phyloP scores from a whole-genome alignment of 768 basidiomycete genomes.

The Glaciozyma martinii region DNA sequence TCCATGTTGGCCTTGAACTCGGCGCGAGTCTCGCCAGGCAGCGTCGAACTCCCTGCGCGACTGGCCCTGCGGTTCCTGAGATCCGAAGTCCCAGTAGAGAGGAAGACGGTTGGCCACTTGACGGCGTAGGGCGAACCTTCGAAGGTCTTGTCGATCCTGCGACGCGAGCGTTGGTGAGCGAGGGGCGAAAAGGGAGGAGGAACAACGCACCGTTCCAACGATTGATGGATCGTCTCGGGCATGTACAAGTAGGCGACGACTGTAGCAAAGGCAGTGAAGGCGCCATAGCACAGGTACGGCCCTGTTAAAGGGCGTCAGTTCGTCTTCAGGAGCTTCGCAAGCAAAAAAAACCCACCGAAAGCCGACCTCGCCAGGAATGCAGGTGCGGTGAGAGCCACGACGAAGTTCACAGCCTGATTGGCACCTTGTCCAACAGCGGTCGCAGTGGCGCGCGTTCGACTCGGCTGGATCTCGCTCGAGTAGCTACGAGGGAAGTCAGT shows the following conservation, averaged over 20 bases:
- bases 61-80: slow-evolving; percentile 3
- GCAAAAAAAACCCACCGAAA: too few species aligned
- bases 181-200: background rate
- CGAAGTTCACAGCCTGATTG: slow-evolving; percentile 17
- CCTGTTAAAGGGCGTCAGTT: slow-evolving; percentile 14
- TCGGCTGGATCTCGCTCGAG: slow-evolving; percentile 48
- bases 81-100: background rate
- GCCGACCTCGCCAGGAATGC: slow-evolving; percentile 5
- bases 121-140: slow-evolving; percentile 9
- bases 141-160: slow-evolving; percentile 2
- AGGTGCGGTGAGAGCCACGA: slow-evolving; percentile 12
- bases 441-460: slow-evolving; percentile 45
- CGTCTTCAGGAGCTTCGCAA: too few species aligned
- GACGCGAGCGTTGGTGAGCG: background rate
- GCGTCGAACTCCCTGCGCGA: background rate
- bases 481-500: background rate
- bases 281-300: slow-evolving; percentile 1
- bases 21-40: slow-evolving; percentile 15
- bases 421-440: slow-evolving; percentile 1
- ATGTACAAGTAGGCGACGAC: slow-evolving; percentile 4
- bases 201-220: slow-evolving; percentile 19
- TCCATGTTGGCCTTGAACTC: slow-evolving; percentile 7
- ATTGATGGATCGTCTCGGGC: slow-evolving; percentile 6
- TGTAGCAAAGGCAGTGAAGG: background rate
- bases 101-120: slow-evolving; percentile 6